Evolutionary conservation across 108 stramenopile species (phyloP), one percentile per base, ranked within the genome.

Genomic region (Cafeteria roenbergensis): DNA sequence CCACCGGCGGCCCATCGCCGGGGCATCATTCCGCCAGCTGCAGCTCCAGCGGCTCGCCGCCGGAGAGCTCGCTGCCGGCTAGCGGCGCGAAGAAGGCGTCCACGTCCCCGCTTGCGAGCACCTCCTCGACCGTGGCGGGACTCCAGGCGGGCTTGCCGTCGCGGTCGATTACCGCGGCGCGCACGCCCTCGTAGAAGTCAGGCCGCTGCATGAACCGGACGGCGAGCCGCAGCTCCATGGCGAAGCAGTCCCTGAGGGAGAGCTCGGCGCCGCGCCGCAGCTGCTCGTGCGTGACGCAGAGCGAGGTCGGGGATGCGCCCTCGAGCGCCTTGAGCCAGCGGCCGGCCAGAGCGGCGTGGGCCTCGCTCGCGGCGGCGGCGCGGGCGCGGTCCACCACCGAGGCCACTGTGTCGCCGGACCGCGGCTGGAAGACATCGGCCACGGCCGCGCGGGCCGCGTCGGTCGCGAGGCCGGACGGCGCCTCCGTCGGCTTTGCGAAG

Each of bases 101-200:
- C n/a, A n/a, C n/a, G n/a, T n/a, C n/a, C n/a, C n/a, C n/a, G n/a
- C n/a, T n/a, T n/a, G n/a, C 29, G n/a, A 59, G 29, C 21, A 69
- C 35, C 31, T 69, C 26, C 51, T 61, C 14, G 33, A 64, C 21
- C 4, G 68, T 29, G n/a, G 35, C 24, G 21, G 68, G 62, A 20
- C 50, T 37, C 96, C 96, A 97, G 64, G 73, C 76, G 34, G 96
- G 93, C 24, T 74, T 63, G 8, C 75, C 69, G 77, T 91, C 91
- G 68, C 86, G 87, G 68, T 98, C 96, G 9, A 98, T 84, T 50
- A 98, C 74, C n/a, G 85, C 78, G 29, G 94, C 86, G 28, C 94
- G 84, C n/a, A 98, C 86, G 3, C 96, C 96, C 69, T 94, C 93
- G 67, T 84, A 88, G 77, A 98, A 98, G 69, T 98, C 96, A 31